phyloP scores from a whole-genome alignment of 2,329 filamentous ascomycete genomes.

The Rasamsonia emersonii region DNA sequence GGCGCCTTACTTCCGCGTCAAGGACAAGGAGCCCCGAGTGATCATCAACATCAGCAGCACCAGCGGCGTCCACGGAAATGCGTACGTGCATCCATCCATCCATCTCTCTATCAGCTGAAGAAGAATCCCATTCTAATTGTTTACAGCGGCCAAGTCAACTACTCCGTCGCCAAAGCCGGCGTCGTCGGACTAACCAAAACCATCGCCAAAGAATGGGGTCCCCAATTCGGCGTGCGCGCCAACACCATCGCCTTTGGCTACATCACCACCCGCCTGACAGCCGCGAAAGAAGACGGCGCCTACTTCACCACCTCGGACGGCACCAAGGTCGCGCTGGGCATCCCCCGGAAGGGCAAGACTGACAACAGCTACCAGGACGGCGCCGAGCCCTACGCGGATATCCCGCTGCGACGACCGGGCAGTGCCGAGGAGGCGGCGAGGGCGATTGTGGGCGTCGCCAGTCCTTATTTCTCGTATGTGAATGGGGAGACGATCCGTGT shows the following conservation, averaged over 20 bases:
- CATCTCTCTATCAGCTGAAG: neutral
- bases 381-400: slow-evolving; percentile 53
- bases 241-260: slow-evolving; percentile 81
- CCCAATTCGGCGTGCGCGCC: slow-evolving; percentile 67
- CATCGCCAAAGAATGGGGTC: slow-evolving; percentile 88
- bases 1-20: slow-evolving; percentile 79
- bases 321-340: slow-evolving; percentile 64
- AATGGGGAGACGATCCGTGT: slow-evolving; percentile 81
- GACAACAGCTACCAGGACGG: slow-evolving; percentile 21
- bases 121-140: neutral
- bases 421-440: slow-evolving; percentile 72
- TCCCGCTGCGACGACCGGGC: slow-evolving; percentile 68
- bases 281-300: slow-evolving; percentile 73
- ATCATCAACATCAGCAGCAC: slow-evolving; percentile 81
- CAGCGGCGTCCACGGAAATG: slow-evolving; percentile 75
- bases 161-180: slow-evolving; percentile 75
- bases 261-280: slow-evolving; percentile 71
- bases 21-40: slow-evolving; percentile 67
- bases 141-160: slow-evolving; percentile 69
- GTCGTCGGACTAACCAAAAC: slow-evolving; percentile 78
- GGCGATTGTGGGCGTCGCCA: slow-evolving; percentile 67
- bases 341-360: slow-evolving; percentile 49
- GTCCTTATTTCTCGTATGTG: slow-evolving; percentile 76
- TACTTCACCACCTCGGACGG: slow-evolving; percentile 71
- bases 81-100: slow-evolving; percentile 27